Base-by-base conservation (phyloP, 805 yeast genomes). In the Monosporozyma aquatica region DNA sequence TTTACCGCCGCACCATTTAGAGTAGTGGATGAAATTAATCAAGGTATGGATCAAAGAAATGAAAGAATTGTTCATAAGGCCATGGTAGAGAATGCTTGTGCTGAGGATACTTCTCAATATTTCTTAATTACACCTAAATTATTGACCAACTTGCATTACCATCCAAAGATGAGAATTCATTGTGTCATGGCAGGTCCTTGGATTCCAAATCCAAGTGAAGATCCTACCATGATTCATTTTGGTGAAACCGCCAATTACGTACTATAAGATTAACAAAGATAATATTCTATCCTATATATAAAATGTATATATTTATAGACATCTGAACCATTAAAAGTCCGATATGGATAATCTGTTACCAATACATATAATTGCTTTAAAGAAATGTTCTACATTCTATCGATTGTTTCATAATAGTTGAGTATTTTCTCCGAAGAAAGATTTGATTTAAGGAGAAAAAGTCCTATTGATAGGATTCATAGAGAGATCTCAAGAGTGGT, bases 1-100 rank as follows among this genome's bases (percentile, higher is more conserved):
- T 70, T 83, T 44, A 80, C 97, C 0, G 73, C 74, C 23, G 86
- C 96, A 0, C 97, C 98, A 8, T 87, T 92, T 56, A 70, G 97
- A 56, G 89, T 90, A 3, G 96, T 92, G 6, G 99, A 92, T 64
- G 99, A 92, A 68, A 94, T 92, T 48, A 92, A 92, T 59, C 99
- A 92, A 66, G 99, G 98, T 51, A 89, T 92, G 97, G 99, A 92
- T 65, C 83, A 94, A 10, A 76, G 76, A 46, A 92, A 92, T 56
- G 98, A 92, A 62, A 75, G 89, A 47, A 71, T 76, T 65, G 89
- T 92, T 2, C 96, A 90, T 58, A 74, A 76, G 47, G 76, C 85
- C 47, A 79, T 92, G 72, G 95, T 90, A 1, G 78, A 82, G 43
- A 79, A 82, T 37, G 90, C 97, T 0, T 85, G 95, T 56, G 64